phyloP scores from a whole-genome alignment of 495 filamentous ascomycete genomes.

The Trichoderma erinaceum region DNA sequence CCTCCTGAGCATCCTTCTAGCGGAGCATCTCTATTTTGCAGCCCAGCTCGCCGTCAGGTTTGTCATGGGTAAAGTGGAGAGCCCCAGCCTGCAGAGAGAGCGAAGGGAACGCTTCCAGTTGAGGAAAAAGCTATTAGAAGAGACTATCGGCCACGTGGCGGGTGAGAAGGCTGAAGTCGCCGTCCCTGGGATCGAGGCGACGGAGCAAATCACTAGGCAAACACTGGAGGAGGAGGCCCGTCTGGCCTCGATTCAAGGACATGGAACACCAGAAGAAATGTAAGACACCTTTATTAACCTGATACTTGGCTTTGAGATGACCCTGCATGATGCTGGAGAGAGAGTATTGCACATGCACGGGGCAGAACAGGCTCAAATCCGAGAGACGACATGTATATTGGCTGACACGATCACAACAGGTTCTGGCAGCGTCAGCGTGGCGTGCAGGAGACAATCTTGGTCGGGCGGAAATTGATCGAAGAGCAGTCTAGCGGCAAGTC shows the following conservation, averaged over 20 bases:
- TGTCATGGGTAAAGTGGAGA: conserved; percentile 73
- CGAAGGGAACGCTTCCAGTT: conserved; percentile 65
- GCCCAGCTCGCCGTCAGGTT: conserved; percentile 62
- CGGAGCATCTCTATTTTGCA: conserved; percentile 79
- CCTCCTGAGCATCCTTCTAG: conserved; percentile 75
- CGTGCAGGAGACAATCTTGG: conserved; percentile 52
- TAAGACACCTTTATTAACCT: conserved; percentile 23
- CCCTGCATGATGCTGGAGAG: not conserved
- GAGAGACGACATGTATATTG: conserved; percentile 16
- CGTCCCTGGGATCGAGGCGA: conserved; percentile 29
- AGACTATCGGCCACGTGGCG: conserved; percentile 45
- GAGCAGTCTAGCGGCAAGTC: conserved; percentile 13
- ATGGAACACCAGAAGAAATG: conserved; percentile 50
- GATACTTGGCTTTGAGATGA: not conserved
- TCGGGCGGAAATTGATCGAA: conserved; percentile 38
- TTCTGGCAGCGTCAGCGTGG: conserved; percentile 67
- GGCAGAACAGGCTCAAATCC: not conserved
- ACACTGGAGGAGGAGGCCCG: conserved; percentile 64
- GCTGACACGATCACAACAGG: conserved; percentile 14
- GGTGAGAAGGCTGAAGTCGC: conserved; percentile 30
- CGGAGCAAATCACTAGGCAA: conserved; percentile 44
- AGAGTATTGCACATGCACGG: not conserved
- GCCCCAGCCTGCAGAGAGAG: conserved; percentile 76
- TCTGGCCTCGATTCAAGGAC: conserved; percentile 39
- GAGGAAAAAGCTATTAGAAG: conserved; percentile 65